phyloP scores from a whole-genome alignment of 495 filamentous ascomycete species.

The Trichoderma erinaceum region DNA sequence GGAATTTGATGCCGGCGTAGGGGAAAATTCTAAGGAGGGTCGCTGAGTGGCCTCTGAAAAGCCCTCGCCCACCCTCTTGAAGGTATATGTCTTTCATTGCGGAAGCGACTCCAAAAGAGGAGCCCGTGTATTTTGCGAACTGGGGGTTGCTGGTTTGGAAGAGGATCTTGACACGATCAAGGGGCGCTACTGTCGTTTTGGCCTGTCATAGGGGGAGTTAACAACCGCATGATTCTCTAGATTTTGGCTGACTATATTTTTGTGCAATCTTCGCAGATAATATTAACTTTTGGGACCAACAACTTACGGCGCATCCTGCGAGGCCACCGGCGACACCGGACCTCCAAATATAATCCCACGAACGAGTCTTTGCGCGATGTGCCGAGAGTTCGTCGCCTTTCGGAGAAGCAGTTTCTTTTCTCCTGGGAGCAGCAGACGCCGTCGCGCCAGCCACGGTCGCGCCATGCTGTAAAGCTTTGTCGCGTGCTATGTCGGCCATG shows the following conservation, averaged over 20 bases:
- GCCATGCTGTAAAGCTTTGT: conserved; percentile 28
- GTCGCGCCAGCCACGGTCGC: conserved; percentile 12
- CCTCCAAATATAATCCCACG: conserved; percentile 71
- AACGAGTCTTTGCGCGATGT: conserved; percentile 42
- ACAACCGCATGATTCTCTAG: neutral
- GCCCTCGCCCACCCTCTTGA: conserved; percentile 63
- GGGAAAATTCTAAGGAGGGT: conserved; percentile 93
- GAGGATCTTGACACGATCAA: conserved; percentile 97
- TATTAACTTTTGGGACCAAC: neutral
- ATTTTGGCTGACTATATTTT: neutral
- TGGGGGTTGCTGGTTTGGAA: conserved; percentile 94
- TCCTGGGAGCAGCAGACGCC: neutral
- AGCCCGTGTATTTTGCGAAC: conserved; percentile 84
- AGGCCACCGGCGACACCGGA: conserved; percentile 81
- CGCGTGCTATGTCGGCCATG: conserved; percentile 38
- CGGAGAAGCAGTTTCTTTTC: conserved; percentile 23
- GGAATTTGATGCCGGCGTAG: conserved; percentile 94
- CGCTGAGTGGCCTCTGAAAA: conserved; percentile 90
- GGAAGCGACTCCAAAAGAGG: conserved; percentile 69
- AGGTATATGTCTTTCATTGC: conserved; percentile 80
- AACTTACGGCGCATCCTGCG: conserved; percentile 77
- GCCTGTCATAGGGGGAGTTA: conserved; percentile 48
- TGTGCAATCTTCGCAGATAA: neutral
- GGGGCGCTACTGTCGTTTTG: conserved; percentile 91
- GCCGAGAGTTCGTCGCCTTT: conserved; percentile 35